Base-by-base conservation (phyloP, 208 protist genomes). In the Wallacemonas sp. region DNA sequence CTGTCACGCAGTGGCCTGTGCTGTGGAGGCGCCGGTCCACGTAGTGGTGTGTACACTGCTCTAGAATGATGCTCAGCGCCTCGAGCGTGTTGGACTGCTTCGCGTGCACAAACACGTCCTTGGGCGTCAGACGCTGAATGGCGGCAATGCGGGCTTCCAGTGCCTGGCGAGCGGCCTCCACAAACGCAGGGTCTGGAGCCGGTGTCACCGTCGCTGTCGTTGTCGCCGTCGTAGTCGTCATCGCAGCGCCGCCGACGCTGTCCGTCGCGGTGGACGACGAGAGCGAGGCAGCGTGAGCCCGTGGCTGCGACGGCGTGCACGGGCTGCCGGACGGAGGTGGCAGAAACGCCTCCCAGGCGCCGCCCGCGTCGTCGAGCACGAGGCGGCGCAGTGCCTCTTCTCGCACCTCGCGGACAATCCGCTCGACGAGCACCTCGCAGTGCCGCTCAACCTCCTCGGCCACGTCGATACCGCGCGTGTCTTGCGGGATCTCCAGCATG, bases 31-130 rank as follows among this genome's bases (percentile, higher is more conserved):
- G 71, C 2, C 77, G 72, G 36, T 93, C 77, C 3, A 70, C 57
- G 61, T 81, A 77, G 67, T 81, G 62, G 57, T 91, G 76, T 14
- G 57, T 79, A 70, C 72, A 87, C 12, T 81, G 68, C 71, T 94
- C 87, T 18, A 94, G 71, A 29, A 94, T 42, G 49, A 94, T 65
- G 48, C 75, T 79, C 22, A 96, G 69, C 39, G 80, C 79, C 73
- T 92, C 85, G 11, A 96, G 77, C 48, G 81, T 89, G 74, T 92
- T 92, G 25, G 77, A 74, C 57, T 92, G 73, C 70, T 87, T 86
- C 3, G 87, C 61, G 36, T 75, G 72, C 7, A 86, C 82, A 67
- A 96, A 94, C 36, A 92, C 32, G 23, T 82, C 68, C 46, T 73
- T 62, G 41, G 72, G 77, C 3, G 85, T 79, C 32, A 88, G 48